phyloP scores from a whole-genome alignment of 768 basidiomycete species.

The Lactarius psammicola region DNA sequence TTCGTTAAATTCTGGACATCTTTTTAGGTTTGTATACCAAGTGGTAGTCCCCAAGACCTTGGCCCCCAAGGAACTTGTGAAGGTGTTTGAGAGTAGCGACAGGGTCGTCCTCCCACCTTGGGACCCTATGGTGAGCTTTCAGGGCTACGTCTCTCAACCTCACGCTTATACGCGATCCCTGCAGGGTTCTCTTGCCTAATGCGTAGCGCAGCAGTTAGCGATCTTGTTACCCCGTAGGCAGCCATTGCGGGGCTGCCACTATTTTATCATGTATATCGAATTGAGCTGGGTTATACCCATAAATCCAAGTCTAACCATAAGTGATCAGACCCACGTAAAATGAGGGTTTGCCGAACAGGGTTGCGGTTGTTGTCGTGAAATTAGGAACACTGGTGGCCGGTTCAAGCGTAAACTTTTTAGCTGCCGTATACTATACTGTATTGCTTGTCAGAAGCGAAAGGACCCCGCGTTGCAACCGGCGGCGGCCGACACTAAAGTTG shows the following conservation, averaged over 20 bases:
- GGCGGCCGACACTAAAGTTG: no score
- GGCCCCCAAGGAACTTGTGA: constrained; percentile 77
- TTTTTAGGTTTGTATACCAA: constrained; percentile 80
- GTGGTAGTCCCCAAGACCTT: constrained; percentile 82
- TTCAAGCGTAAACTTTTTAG: not conserved
- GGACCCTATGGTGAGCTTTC: constrained; percentile 77
- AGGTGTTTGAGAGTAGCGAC: constrained; percentile 71
- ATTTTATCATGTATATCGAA: not conserved
- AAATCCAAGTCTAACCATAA: not conserved
- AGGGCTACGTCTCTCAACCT: not conserved
- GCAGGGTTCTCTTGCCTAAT: constrained; percentile 27
- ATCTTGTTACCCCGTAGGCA: not conserved
- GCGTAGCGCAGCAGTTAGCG: not conserved
- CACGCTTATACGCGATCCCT: constrained; percentile 2
- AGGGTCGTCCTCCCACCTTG: constrained; percentile 75
- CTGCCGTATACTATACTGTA: not conserved
- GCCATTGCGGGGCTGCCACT: not conserved
- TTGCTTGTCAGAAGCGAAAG: no score
- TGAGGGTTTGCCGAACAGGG: not conserved
- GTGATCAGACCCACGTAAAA: not conserved
- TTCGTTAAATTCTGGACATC: not conserved
- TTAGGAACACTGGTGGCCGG: not conserved
- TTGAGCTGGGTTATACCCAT: not conserved
- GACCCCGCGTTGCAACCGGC: no score
- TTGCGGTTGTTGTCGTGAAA: not conserved